Percentiles rank a stretch among this genome's conserved stretches.
Conservation (phyloP, 2,329 filamentous ascomycete genomes). For the Cytospora schulzeri region DNA sequence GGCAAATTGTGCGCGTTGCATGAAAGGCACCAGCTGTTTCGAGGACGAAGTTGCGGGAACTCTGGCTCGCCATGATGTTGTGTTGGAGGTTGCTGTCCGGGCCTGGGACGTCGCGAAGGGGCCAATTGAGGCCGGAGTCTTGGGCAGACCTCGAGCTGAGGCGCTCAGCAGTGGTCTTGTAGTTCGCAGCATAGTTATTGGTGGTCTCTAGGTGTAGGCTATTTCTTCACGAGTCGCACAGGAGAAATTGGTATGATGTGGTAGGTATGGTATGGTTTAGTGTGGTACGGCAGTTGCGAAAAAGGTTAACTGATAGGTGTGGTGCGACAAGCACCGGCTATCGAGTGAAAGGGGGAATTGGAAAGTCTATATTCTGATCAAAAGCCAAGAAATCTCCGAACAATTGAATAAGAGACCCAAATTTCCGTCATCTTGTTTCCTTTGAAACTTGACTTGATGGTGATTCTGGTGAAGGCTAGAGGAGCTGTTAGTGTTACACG, state of each 20-base stretch:
- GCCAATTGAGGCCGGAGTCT: constrained; percentile 26
- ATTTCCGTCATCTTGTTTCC: constrained; percentile 4
- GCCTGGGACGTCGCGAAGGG: constrained; percentile 12
- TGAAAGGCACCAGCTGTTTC: constrained; percentile 25
- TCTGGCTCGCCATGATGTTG: constrained; percentile 11
- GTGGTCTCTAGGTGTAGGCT: background rate
- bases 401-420: background rate
- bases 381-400: constrained; percentile 15
- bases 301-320: background rate
- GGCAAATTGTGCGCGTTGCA: constrained; percentile 33
- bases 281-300: background rate
- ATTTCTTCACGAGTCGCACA: background rate
- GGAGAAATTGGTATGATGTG: background rate
- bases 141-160: constrained; percentile 15
- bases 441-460: constrained; percentile 9
- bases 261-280: background rate
- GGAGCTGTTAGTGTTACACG: constrained; percentile 15
- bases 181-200: constrained; percentile 27
- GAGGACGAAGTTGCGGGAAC: constrained; percentile 2
- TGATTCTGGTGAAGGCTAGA: background rate
- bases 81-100: background rate
- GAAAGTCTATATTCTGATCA: constrained; percentile 1
- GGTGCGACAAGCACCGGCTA: background rate
- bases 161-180: constrained; percentile 23
- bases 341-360: background rate